These are phyloP conservation scores for Fusarium caatingaense DNA, from an alignment of 2,329 filamentous ascomycete genomes.

Conservation along the genomic window DNA sequence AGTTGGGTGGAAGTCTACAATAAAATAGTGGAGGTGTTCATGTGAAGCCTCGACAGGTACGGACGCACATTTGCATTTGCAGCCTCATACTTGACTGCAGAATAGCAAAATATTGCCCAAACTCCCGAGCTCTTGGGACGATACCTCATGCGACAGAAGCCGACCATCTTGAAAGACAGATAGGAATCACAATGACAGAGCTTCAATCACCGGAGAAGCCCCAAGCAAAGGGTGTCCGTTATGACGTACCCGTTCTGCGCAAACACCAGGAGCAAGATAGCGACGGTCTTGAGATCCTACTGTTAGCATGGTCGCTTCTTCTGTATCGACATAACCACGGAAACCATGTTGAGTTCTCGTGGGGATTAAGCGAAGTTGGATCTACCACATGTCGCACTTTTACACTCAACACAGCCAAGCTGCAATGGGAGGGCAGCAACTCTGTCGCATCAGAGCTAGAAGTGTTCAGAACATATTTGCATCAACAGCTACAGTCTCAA, in stretches of 20 bases:
- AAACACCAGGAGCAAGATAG: slow-evolving; percentile 20
- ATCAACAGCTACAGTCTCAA: slow-evolving; percentile 26
- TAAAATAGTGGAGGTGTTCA: slow-evolving; percentile 38
- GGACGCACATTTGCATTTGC: slow-evolving; percentile 13
- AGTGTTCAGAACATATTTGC: slow-evolving; percentile 28
- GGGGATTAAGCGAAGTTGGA: slow-evolving; percentile 34
- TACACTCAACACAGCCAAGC: slow-evolving; percentile 38
- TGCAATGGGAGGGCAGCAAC: slow-evolving; percentile 35
- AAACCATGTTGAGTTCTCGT: slow-evolving; percentile 40
- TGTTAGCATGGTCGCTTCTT: slow-evolving; percentile 42
- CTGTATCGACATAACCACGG: slow-evolving; percentile 42
- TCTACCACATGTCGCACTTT: slow-evolving; percentile 29
- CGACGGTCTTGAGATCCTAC: slow-evolving; percentile 31
- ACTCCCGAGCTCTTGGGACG: not conserved
- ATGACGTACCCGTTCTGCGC: slow-evolving; percentile 37
- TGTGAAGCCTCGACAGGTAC: slow-evolving; percentile 21
- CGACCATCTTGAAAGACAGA: not conserved
- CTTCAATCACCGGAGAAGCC: slow-evolving; percentile 13
- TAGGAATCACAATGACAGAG: slow-evolving; percentile 26
- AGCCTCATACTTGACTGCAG: slow-evolving; percentile 8
- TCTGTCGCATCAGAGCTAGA: slow-evolving; percentile 35
- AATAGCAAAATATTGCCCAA: not conserved
- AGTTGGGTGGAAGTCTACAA: slow-evolving; percentile 7
- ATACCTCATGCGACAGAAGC: not conserved
- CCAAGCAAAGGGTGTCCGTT: slow-evolving; percentile 29